Percentiles rank a stretch among this genome's conserved stretches.
Conservation (phyloP, 2,329 filamentous ascomycete genomes). For the Clonostachys rosea region DNA sequence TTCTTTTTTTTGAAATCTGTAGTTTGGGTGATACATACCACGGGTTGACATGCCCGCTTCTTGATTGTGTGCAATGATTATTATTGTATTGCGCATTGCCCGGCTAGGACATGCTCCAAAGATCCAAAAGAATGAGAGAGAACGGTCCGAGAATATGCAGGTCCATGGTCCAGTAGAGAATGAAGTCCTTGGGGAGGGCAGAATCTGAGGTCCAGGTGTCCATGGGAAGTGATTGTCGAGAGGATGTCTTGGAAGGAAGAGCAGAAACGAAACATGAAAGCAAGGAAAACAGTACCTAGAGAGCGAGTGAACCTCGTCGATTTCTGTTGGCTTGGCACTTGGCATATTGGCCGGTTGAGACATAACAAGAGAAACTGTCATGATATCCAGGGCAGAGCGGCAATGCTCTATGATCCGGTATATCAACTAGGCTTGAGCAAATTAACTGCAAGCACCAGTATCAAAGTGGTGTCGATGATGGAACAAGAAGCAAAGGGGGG, state of each 20-base stretch:
- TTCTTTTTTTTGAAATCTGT: neutral
- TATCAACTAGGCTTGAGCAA: constrained; percentile 13
- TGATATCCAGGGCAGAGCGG: constrained; percentile 30
- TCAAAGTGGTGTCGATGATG: constrained; percentile 16
- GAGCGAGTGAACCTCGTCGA: constrained; percentile 56
- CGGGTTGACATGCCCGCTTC: neutral
- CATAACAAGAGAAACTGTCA: constrained; percentile 40
- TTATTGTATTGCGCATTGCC: neutral
- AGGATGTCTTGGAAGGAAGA: constrained; percentile 14
- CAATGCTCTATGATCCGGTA: constrained; percentile 14
- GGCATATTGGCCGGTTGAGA: constrained; percentile 45
- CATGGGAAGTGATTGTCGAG: neutral
- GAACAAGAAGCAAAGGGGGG: constrained; percentile 13
- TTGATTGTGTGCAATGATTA: neutral
- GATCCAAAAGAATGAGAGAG: neutral
- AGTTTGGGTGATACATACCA: constrained; percentile 2
- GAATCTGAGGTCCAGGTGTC: neutral
- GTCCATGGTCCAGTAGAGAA: neutral
- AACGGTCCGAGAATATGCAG: neutral
- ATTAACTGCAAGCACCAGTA: constrained; percentile 6
- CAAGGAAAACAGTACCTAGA: constrained; percentile 57
- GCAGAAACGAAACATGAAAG: constrained; percentile 17
- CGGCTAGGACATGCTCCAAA: constrained; percentile 1
- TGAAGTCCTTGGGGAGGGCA: too few species aligned
- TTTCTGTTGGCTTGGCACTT: constrained; percentile 46